Base-by-base conservation (phyloP, 805 yeast genomes). In the Zygoascus biomembranicola region DNA sequence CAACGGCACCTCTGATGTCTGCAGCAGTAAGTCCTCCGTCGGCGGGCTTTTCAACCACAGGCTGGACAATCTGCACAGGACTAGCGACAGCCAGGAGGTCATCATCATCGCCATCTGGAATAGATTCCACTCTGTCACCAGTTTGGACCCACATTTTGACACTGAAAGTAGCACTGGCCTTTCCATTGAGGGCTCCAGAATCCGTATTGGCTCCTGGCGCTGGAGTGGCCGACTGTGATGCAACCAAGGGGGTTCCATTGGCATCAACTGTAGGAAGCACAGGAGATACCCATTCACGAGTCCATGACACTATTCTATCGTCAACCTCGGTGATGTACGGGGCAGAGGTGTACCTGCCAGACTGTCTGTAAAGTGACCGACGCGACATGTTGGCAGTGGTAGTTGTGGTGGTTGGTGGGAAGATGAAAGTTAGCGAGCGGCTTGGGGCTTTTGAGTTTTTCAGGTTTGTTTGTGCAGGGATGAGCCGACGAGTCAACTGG, bases 1-100 rank as follows among this genome's bases (percentile, higher is more conserved):
- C 79, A 5, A 77, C 81, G 5, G 83, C 82, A 11, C 80, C 83
- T 61, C 81, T 71, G 43, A 77, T 77, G 53, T 77, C 81, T 31
- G 70, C 75, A 42, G 72, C 76, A 3, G 75, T 69, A 19, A 77
- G 64, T 8, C 66, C 62, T 8, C 69, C 72, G 39, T 61, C 65
- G 5, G 52, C 58, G 6, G 41, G 52, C 48, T 63, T 61, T 13
- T 47, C 49, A 32, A 31, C 50, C 43, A 32, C 51, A 35, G 37
- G 19, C n/a, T 41, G 31, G 32, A 46, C 56, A 20, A 43, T 39
- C 19, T 50, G 45, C 62, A 64, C 73, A 69, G 55, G 64, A 61
- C 61, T 53, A n/a, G 66, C 64, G 47, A 82, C 66, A 52, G 78
- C 77, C 19, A 81, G 63, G 10, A 70, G 61, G 60, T 81, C 85